phyloP scores from a whole-genome alignment of 768 basidiomycete genomes.

The Psilocybe tampanensis region DNA sequence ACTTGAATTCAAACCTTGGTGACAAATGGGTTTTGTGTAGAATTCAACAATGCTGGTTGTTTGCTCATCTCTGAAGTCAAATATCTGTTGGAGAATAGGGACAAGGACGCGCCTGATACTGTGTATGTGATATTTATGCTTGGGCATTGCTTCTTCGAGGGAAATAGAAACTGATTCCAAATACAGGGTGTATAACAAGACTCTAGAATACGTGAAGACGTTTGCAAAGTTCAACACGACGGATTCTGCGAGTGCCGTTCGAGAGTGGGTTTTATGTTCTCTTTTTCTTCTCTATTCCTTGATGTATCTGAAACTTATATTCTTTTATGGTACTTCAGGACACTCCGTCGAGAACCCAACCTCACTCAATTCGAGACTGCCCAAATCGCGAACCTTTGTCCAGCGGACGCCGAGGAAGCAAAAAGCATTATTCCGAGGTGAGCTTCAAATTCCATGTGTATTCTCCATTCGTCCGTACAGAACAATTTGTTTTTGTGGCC shows the following conservation, averaged over 20 bases:
- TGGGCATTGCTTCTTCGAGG: no score
- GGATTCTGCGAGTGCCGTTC: slow-evolving; percentile 82
- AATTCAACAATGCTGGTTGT: slow-evolving; percentile 92
- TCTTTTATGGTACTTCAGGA: slow-evolving; percentile 49
- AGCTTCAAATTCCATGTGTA: slow-evolving; percentile 6
- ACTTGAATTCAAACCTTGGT: no score
- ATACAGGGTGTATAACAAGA: slow-evolving; percentile 88
- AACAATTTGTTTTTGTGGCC: neutral
- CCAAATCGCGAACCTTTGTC: slow-evolving; percentile 90
- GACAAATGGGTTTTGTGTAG: slow-evolving; percentile 43
- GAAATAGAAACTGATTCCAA: no score
- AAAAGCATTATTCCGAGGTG: slow-evolving; percentile 91
- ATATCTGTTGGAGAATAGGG: slow-evolving; percentile 83
- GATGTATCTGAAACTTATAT: neutral
- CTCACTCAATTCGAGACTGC: slow-evolving; percentile 91
- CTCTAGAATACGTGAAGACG: slow-evolving; percentile 87
- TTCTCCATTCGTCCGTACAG: neutral
- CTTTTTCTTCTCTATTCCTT: neutral
- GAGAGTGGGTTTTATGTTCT: slow-evolving; percentile 62
- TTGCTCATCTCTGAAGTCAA: slow-evolving; percentile 92
- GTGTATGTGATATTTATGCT: slow-evolving; percentile 53
- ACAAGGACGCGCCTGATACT: slow-evolving; percentile 87
- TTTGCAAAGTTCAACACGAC: slow-evolving; percentile 90
- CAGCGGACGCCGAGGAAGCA: slow-evolving; percentile 86
- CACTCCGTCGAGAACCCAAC: slow-evolving; percentile 74